A percentile compares a stretch with the other conserved stretches of the same genome.
Evolutionary conservation across 2,329 filamentous ascomycete genomes (phyloP).

Genomic region (Microcyclospora tardicrescens): DNA sequence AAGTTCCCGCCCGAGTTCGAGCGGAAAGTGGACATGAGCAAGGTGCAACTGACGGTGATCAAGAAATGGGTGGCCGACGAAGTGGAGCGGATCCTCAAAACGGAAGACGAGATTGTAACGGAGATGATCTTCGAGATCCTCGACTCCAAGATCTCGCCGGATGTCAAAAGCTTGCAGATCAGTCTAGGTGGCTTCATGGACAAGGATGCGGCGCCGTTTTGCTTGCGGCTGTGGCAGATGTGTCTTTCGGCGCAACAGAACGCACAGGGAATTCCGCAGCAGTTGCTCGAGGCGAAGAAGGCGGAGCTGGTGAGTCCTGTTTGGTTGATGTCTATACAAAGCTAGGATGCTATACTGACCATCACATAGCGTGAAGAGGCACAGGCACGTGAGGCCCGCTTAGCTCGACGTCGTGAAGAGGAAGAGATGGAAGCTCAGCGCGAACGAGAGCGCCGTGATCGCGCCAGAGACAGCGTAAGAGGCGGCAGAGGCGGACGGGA

Average conservation of each 20-base stretch:
- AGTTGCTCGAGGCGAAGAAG: conserved; percentile 92
- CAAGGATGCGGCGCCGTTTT: conserved; percentile 78
- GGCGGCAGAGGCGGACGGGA: not conserved
- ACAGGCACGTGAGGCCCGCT: not conserved
- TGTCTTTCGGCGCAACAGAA: conserved; percentile 81
- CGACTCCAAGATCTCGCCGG: conserved; percentile 56
- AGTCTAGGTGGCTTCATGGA: conserved; percentile 90
- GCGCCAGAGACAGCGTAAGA: not conserved
- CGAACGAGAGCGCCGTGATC: not conserved
- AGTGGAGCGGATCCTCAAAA: conserved; percentile 77
- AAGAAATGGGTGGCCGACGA: conserved; percentile 96
- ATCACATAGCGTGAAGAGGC: conserved; percentile 1
- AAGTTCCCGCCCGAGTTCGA: conserved; percentile 91
- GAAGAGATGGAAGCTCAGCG: not conserved
- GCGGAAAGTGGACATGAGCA: conserved; percentile 91
- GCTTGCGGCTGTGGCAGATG: conserved; percentile 85
- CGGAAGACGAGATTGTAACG: conserved; percentile 90
- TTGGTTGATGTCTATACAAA: conserved; percentile 48
- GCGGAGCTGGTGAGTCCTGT: conserved; percentile 75
- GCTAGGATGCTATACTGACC: not conserved
- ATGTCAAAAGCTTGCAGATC: conserved; percentile 91
- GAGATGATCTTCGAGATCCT: conserved; percentile 61
- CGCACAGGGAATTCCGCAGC: conserved; percentile 83
- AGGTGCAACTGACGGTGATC: conserved; percentile 95
- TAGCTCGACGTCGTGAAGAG: not conserved